Evolutionary conservation across 257 asterid genomes (phyloP).

Genomic region (Ballota nigra): DNA sequence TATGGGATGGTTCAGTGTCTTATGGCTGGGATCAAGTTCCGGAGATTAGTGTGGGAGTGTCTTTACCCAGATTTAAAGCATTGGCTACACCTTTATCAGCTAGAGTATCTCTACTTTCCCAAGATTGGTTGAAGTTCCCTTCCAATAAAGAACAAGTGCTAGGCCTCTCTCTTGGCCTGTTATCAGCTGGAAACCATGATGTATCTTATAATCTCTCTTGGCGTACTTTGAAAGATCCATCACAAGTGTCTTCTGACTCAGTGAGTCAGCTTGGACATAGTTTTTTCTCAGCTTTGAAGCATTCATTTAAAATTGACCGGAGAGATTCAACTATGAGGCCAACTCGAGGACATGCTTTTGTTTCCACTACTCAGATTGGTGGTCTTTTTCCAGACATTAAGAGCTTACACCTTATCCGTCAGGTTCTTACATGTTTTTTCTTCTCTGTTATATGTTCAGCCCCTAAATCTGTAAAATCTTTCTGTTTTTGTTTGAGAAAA

Average conservation of each 20-base stretch:
- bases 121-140: conserved; percentile 84
- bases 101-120: conserved; percentile 69
- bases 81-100: conserved; percentile 64
- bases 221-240: conserved; percentile 78
- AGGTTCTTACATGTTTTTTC: too few relatives aligned
- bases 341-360: conserved; percentile 81
- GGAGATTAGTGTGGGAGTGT: conserved; percentile 75
- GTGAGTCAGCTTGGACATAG: conserved; percentile 91
- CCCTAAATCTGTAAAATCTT: background rate
- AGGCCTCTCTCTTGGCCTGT: conserved; percentile 72
- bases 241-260: conserved; percentile 71
- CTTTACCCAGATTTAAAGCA: conserved; percentile 67
- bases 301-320: conserved; percentile 64
- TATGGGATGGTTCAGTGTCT: conserved; percentile 82
- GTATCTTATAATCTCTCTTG: conserved; percentile 72
- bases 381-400: conserved; percentile 77
- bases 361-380: conserved; percentile 75
- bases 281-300: conserved; percentile 72
- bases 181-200: conserved; percentile 69
- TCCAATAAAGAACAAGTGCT: conserved; percentile 78
- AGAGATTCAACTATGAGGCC: conserved; percentile 84
- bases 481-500: conserved; percentile 9
- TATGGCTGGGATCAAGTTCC: conserved; percentile 78
- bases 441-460: background rate
- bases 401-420: conserved; percentile 73